Base-by-base conservation (phyloP, 768 basidiomycete species). In the Royoungia palumana region DNA sequence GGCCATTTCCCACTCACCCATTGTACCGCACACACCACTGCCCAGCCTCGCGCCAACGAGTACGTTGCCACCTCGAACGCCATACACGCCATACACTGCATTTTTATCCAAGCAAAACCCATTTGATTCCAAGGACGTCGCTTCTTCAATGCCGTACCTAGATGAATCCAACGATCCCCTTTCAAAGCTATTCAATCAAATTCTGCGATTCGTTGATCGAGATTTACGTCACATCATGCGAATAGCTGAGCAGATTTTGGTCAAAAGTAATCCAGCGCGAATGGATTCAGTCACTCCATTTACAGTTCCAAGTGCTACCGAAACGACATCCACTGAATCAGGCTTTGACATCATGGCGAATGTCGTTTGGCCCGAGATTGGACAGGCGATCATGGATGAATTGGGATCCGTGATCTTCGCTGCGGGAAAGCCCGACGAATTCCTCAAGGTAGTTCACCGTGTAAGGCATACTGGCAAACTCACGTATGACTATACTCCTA, bases 371-470 rank as follows among this genome's bases (percentile, higher is more conserved):
- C 84, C 84, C 10, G 92, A 94, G 68, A 68, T 95, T 17, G 87
- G 83, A 2, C 72, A 75, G 35, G 79, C 89, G 0, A 80, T 99
- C 41, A 85, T 89, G 76, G 83, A 86, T 51, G 91, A 95, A 62
- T 70, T 98, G 36, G 94, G 95, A 1, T 70, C 69, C 19, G 69
- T 82, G 8, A 80, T 98, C 2, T 99, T 98, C 65, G 83, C 94
- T n/a, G 88, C 86, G 3, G 96, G 96, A 13, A 79, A 87, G 46
- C 93, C 96, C 11, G 82, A 87, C 44, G 90, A 94, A 46, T 91
- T 98, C 65, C 81, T 90, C 44, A 86, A 84, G 74, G 94, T 94
- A 49, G 46, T 77, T 12, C 61, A 12, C 44, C 48, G 20, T 16
- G 10, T 25, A 19, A 28, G 28, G 28, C 8, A 19, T 35, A 11